A percentile compares a stretch with the other conserved stretches of the same genome.
These are phyloP conservation scores for Trebouxiophyceae sp. DNA, from an alignment of 163 green algal species.

Conservation along the genomic window DNA sequence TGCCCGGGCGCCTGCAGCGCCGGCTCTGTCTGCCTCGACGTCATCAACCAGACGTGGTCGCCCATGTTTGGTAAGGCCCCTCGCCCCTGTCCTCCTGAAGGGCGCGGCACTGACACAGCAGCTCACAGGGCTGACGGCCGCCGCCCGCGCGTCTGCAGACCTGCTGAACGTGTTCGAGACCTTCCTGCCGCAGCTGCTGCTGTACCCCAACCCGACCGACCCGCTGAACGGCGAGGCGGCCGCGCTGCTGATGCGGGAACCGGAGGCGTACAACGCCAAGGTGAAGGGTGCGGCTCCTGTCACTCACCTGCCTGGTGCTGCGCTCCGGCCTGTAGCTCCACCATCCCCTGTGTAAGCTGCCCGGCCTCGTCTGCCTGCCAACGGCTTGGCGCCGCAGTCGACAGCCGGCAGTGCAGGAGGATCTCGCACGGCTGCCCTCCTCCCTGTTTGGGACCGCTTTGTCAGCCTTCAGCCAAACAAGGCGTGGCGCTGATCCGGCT, in stretches of 20 bases:
- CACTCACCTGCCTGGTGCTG: neutral
- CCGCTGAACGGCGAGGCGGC: slow-evolving; percentile 97
- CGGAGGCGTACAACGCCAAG: slow-evolving; percentile 78
- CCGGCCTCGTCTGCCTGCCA: neutral
- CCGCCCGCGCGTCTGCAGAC: slow-evolving; percentile 52
- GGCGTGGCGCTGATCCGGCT: neutral
- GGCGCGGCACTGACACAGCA: neutral
- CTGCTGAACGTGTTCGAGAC: slow-evolving; percentile 99
- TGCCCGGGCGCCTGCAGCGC: slow-evolving; percentile 41
- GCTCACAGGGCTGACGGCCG: neutral
- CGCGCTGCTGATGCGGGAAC: slow-evolving; percentile 94
- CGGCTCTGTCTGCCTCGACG: slow-evolving; percentile 94
- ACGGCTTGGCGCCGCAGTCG: neutral
- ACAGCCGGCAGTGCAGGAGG: neutral
- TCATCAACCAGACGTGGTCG: slow-evolving; percentile 99
- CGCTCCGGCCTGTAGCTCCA: neutral
- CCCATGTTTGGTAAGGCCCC: slow-evolving; percentile 90
- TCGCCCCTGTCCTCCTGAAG: neutral
- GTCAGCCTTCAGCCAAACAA: neutral
- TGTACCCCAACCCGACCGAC: slow-evolving; percentile 98
- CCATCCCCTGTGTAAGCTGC: neutral
- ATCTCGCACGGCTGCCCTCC: neutral
- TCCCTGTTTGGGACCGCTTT: neutral
- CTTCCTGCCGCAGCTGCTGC: slow-evolving; percentile 96
- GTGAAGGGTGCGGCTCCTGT: slow-evolving; percentile 86